Conservation (phyloP, 1,139 yeast species). For the Lodderomyces beijingensis region DNA sequence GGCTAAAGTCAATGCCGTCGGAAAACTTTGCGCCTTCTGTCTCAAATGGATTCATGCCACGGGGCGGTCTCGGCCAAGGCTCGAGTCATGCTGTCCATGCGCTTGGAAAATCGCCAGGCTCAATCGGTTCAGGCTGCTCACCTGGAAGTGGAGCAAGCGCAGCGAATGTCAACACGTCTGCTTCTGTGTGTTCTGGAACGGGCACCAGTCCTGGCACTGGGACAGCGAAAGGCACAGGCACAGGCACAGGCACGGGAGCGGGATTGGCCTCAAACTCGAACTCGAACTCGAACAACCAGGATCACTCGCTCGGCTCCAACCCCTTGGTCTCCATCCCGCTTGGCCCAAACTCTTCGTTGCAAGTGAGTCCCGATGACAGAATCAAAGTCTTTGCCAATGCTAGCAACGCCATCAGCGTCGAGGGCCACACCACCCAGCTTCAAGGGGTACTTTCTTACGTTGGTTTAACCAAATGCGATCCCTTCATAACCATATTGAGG, state of each 20-base stretch:
- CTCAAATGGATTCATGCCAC: slow-evolving; percentile 1
- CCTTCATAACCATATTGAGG: slow-evolving; percentile 36
- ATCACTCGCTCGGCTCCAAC: slow-evolving; percentile 12
- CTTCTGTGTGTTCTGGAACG: too few species aligned
- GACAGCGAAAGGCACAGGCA: too few species aligned
- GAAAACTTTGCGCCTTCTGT: slow-evolving; percentile 5
- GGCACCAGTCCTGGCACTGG: too few species aligned
- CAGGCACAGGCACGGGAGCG: too few species aligned
- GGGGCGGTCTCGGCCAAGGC: slow-evolving; percentile 1
- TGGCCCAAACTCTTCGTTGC: slow-evolving; percentile 36
- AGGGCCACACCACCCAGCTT: slow-evolving; percentile 38
- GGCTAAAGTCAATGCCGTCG: slow-evolving; percentile 5
- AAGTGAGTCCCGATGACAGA: slow-evolving; percentile 33
- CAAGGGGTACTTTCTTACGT: slow-evolving; percentile 42
- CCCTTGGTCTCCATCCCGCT: slow-evolving; percentile 27
- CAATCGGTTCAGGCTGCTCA: slow-evolving; percentile 4
- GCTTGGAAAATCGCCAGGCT: slow-evolving; percentile 2
- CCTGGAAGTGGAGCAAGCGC: slow-evolving; percentile 10
- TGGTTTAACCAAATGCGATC: slow-evolving; percentile 42
- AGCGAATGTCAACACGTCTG: too few species aligned
- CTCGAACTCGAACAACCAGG: too few species aligned
- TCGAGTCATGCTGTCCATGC: slow-evolving; percentile 4
- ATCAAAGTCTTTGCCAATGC: slow-evolving; percentile 36
- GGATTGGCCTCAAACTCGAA: too few species aligned
- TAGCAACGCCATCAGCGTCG: slow-evolving; percentile 32